A percentile compares a stretch with the other conserved stretches of the same genome.
Evolutionary conservation across 2,329 filamentous ascomycete genomes (phyloP).

Genomic region (Lasiodiplodia sp.): DNA sequence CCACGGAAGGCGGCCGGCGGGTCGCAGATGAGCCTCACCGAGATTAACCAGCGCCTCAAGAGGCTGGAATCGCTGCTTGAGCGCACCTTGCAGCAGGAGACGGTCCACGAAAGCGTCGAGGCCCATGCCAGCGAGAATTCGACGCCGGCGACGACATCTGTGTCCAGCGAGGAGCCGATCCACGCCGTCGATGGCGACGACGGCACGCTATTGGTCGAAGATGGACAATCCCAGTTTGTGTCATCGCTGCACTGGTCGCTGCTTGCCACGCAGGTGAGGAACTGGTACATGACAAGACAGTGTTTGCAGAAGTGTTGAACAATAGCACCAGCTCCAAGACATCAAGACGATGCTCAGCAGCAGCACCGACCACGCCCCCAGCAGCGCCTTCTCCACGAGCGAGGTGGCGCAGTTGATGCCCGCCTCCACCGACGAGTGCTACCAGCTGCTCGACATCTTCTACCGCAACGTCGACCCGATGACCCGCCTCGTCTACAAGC

Average conservation of each 20-base stretch:
- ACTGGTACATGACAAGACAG: no score
- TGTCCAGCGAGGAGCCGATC: constrained; percentile 43
- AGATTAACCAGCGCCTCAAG: no score
- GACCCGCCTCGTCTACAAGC: constrained; percentile 4
- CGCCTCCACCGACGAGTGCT: neutral
- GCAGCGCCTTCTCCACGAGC: neutral
- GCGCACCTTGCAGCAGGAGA: no score
- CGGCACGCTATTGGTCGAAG: constrained; percentile 46
- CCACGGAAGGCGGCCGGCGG: no score
- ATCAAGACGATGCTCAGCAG: neutral
- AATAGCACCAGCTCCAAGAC: constrained; percentile 26
- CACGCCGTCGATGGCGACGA: constrained; percentile 42
- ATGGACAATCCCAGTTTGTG: constrained; percentile 43
- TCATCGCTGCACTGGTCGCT: constrained; percentile 48
- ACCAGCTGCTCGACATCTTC: neutral
- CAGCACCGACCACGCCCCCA: neutral
- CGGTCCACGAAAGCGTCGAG: no score
- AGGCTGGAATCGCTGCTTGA: no score
- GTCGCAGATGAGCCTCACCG: neutral
- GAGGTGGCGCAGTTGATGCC: neutral
- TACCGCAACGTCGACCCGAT: neutral
- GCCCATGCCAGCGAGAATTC: constrained; percentile 35
- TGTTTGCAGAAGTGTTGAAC: neutral
- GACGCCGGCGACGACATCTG: constrained; percentile 34
- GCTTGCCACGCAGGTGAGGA: constrained; percentile 39